Evolutionary conservation across 2,329 filamentous ascomycete genomes (phyloP).

Genomic region (Madurella mycetomatis): DNA sequence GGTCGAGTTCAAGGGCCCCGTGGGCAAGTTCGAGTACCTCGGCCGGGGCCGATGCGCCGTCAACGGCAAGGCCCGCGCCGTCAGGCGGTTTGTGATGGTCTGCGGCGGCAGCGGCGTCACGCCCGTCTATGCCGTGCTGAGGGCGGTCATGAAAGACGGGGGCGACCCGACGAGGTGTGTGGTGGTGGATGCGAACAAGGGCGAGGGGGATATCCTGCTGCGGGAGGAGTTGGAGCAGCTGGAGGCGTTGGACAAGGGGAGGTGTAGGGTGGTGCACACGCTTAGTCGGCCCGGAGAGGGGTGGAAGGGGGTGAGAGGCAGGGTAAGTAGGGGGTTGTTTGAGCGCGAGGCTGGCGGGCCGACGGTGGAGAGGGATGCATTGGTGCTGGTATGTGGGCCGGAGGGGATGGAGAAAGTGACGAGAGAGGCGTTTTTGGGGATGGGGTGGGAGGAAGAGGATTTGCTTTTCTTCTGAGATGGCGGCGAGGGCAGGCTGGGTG

Average conservation of each 20-base stretch:
- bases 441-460: constrained; percentile 70
- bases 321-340: constrained; percentile 61
- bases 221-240: constrained; percentile 65
- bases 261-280: constrained; percentile 63
- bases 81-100: constrained; percentile 76
- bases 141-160: constrained; percentile 64
- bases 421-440: constrained; percentile 44
- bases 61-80: constrained; percentile 48
- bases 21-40: constrained; percentile 78
- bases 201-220: constrained; percentile 78
- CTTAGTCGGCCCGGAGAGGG: constrained; percentile 58
- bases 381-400: constrained; percentile 80
- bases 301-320: constrained; percentile 66
- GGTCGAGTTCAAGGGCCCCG: constrained; percentile 83
- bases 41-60: constrained; percentile 62
- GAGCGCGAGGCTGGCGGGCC: constrained; percentile 51
- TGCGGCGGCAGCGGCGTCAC: constrained; percentile 87
- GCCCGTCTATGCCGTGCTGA: constrained; percentile 80
- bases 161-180: constrained; percentile 63
- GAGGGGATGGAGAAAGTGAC: constrained; percentile 67
- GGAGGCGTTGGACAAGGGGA: constrained; percentile 46
- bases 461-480: constrained; percentile 66
- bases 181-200: constrained; percentile 73
- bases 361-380: constrained; percentile 40
- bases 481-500: neutral